Percentiles rank a stretch among this genome's conserved stretches.
Conservation (phyloP, 441 rosid species). For the Geranium incanum region DNA sequence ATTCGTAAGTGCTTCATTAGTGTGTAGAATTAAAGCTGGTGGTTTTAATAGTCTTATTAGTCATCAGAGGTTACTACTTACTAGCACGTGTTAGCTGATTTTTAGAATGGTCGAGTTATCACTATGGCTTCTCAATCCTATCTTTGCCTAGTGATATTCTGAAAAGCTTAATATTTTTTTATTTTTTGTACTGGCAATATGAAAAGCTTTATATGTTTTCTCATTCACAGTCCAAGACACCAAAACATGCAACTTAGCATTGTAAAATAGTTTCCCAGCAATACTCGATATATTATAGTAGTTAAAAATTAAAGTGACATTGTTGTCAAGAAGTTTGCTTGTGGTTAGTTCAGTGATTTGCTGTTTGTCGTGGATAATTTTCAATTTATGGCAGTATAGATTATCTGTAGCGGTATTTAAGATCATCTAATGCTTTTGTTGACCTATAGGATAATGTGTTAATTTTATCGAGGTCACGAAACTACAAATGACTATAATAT, state of each 20-base stretch:
- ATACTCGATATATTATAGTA: background rate
- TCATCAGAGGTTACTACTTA: background rate
- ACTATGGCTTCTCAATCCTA: background rate
- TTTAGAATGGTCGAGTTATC: background rate
- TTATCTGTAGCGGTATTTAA: background rate
- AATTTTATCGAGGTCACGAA: background rate
- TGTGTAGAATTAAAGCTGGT: too few species aligned
- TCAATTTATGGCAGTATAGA: too few species aligned
- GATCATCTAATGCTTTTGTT: background rate
- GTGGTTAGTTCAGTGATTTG: background rate
- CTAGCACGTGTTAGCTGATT: background rate
- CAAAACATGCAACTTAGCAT: background rate
- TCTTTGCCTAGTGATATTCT: background rate
- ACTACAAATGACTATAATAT: constrained; percentile 7
- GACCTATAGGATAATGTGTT: background rate
- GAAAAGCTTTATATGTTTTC: background rate
- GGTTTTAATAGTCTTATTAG: background rate
- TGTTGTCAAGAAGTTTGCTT: constrained; percentile 1
- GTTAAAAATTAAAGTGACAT: background rate
- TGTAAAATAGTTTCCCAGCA: background rate
- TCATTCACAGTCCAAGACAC: background rate
- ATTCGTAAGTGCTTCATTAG: too few species aligned
- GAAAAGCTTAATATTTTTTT: background rate
- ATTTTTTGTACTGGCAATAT: background rate
- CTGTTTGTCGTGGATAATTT: background rate